Percentiles rank a stretch among this genome's conserved stretches.
Evolutionary conservation across 345 rosid species (phyloP).

Genomic region (Citropsis articulata): DNA sequence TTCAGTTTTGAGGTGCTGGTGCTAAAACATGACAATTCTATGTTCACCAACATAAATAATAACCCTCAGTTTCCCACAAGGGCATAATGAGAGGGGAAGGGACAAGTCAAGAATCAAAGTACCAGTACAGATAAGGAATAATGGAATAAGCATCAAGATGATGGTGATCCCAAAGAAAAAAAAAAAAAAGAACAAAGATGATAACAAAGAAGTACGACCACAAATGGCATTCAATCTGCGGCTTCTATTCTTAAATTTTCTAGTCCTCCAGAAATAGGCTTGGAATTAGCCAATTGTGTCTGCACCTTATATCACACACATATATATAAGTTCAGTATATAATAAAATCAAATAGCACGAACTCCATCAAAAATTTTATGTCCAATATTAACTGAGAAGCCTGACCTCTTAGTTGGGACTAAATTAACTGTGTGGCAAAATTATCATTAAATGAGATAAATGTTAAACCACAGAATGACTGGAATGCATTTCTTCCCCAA

Average conservation of each 20-base stretch:
- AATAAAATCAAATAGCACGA: background rate
- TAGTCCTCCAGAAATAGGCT: background rate
- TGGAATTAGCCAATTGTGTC: background rate
- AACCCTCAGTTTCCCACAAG: background rate
- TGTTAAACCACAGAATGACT: background rate
- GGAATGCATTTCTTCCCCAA: background rate
- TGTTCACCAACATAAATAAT: background rate
- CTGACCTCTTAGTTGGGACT: background rate
- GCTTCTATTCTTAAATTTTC: background rate
- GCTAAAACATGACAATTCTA: too few relatives aligned
- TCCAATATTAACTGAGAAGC: background rate
- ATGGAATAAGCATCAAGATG: background rate
- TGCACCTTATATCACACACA: background rate
- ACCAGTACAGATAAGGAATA: background rate
- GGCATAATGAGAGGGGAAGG: too few relatives aligned
- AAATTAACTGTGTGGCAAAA: background rate
- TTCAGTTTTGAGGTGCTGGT: background rate
- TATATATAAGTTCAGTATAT: background rate
- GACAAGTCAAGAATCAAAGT: too few relatives aligned
- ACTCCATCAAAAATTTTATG: background rate
- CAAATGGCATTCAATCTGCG: background rate
- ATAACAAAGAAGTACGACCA: background rate
- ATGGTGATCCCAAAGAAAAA: background rate
- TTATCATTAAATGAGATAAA: background rate
- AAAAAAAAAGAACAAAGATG: background rate